Conservation (phyloP, 495 filamentous ascomycete genomes). For the Chaetomium cochliodes region DNA sequence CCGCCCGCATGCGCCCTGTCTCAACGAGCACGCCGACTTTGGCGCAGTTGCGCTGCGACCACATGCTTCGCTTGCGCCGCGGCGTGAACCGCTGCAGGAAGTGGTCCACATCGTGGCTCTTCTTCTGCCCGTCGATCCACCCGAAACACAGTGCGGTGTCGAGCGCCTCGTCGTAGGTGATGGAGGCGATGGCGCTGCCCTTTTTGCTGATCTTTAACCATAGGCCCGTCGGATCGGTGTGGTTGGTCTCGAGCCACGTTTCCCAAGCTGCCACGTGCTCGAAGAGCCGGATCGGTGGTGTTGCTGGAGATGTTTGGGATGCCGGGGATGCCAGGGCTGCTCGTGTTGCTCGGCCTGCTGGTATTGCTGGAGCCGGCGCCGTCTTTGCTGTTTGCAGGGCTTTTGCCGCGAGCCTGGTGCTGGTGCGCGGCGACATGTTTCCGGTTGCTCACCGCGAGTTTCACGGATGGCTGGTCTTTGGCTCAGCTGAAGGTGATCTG, state of each 20-base stretch:
- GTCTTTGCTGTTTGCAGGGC: slow-evolving; percentile 2
- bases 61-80: slow-evolving; percentile 52
- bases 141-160: slow-evolving; percentile 57
- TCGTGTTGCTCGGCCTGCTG: not conserved
- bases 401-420: slow-evolving; percentile 8
- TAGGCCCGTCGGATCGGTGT: slow-evolving; percentile 43
- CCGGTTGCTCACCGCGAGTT: not conserved
- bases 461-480: not conserved
- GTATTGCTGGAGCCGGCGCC: not conserved
- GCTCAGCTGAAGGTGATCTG: not conserved
- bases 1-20: slow-evolving; percentile 47
- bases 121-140: slow-evolving; percentile 59
- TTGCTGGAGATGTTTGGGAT: not conserved
- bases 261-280: slow-evolving; percentile 30
- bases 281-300: slow-evolving; percentile 22
- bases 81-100: slow-evolving; percentile 56
- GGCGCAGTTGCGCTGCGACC: slow-evolving; percentile 51
- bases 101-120: slow-evolving; percentile 40
- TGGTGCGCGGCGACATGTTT: slow-evolving; percentile 11
- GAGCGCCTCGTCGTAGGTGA: slow-evolving; percentile 54
- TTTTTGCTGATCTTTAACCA: slow-evolving; percentile 59
- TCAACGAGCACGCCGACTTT: slow-evolving; percentile 44
- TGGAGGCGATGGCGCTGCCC: slow-evolving; percentile 41
- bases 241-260: slow-evolving; percentile 45
- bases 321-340: not conserved